Percentiles rank a stretch among this genome's conserved stretches.
These are phyloP conservation scores for Fusarium mundagurra DNA, from an alignment of 2,329 filamentous ascomycete species.

Conservation along the genomic window DNA sequence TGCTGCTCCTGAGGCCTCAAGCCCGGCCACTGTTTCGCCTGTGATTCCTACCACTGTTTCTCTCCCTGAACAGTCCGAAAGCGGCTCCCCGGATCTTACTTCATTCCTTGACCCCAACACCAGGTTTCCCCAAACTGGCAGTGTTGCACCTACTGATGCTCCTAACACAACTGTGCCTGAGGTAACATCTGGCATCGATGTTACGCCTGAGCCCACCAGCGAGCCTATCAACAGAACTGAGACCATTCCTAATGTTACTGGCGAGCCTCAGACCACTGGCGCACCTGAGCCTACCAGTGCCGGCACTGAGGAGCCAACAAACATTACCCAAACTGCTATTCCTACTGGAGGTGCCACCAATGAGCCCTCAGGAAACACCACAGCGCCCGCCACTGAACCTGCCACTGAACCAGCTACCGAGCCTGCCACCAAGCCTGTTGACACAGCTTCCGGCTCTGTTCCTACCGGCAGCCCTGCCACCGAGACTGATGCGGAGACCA, in stretches of 20 bases:
- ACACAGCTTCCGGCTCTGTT: conserved; percentile 2
- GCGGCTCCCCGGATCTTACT: conserved; percentile 12
- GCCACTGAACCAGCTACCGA: conserved; percentile 12
- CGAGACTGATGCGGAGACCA: conserved; percentile 23
- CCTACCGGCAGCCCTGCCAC: conserved; percentile 12
- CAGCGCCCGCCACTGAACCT: conserved; percentile 4
- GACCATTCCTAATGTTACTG: conserved; percentile 1
- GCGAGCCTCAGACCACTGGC: conserved; percentile 20
- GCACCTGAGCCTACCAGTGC: background rate
- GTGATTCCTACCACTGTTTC: conserved; percentile 14
- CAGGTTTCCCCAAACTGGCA: conserved; percentile 12
- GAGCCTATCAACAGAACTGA: conserved; percentile 20
- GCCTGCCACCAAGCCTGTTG: conserved; percentile 15
- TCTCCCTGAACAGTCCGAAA: background rate
- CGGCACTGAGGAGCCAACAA: conserved; percentile 1
- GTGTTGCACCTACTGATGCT: conserved; percentile 9
- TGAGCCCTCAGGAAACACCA: conserved; percentile 4
- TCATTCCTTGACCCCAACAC: conserved; percentile 25
- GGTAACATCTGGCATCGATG: conserved; percentile 10
- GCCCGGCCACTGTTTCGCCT: conserved; percentile 20
- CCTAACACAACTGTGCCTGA: conserved; percentile 19
- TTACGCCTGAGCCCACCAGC: conserved; percentile 16
- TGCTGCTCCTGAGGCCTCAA: conserved; percentile 12
- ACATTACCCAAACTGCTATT: background rate
- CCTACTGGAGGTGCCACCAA: conserved; percentile 9